These are phyloP conservation scores for Phyllosticta citrichinensis DNA, from an alignment of 2,329 filamentous ascomycete genomes.

Conservation along the genomic window DNA sequence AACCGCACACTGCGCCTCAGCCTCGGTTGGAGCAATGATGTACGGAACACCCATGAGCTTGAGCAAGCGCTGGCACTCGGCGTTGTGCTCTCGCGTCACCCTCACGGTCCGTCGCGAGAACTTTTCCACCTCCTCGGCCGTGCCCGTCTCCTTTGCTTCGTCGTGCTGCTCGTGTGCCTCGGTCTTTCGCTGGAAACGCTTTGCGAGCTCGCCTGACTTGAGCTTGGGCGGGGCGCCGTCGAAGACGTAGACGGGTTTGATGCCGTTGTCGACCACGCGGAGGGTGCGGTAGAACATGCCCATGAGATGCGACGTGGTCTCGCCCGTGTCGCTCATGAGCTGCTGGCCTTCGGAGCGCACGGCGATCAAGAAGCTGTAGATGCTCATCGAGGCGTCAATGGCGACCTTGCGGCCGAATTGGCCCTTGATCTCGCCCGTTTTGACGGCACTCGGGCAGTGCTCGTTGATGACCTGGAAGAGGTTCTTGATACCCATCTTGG, in stretches of 20 bases:
- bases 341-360: slow-evolving; percentile 95
- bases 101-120: slow-evolving; percentile 88
- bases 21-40: slow-evolving; percentile 91
- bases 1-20: slow-evolving; percentile 90
- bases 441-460: slow-evolving; percentile 89
- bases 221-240: slow-evolving; percentile 94
- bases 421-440: slow-evolving; percentile 96
- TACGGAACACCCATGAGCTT: slow-evolving; percentile 95
- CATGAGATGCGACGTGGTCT: slow-evolving; percentile 97
- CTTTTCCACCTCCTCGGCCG: slow-evolving; percentile 95
- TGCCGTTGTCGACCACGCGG: slow-evolving; percentile 96
- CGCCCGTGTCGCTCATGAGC: slow-evolving; percentile 86
- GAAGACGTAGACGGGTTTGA: slow-evolving; percentile 97
- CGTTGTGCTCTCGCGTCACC: slow-evolving; percentile 94
- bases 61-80: slow-evolving; percentile 80
- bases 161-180: slow-evolving; percentile 84
- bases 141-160: slow-evolving; percentile 94
- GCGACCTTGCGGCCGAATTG: slow-evolving; percentile 98
- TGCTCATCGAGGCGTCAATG: slow-evolving; percentile 89
- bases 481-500: slow-evolving; percentile 30
- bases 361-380: slow-evolving; percentile 97
- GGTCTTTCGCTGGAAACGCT: slow-evolving; percentile 89
- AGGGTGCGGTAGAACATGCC: slow-evolving; percentile 99
- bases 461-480: slow-evolving; percentile 49
- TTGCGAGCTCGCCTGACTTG: slow-evolving; percentile 93